Percentiles rank a stretch among this genome's conserved stretches.
Conservation (phyloP, 768 basidiomycete genomes). For the Cyclocybe aegerita region DNA sequence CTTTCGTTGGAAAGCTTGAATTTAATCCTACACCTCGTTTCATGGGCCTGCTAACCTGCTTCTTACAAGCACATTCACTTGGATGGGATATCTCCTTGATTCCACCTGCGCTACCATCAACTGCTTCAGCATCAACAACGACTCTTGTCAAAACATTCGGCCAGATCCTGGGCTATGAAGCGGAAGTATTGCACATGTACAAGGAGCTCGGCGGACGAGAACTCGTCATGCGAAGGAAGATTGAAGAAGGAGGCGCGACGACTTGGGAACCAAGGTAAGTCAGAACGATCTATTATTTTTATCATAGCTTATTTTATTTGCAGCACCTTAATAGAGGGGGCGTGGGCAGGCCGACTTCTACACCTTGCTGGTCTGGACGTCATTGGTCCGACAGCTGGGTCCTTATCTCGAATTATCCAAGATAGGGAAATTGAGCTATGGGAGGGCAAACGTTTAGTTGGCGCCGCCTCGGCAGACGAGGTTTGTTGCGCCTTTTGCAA, state of each 20-base stretch:
- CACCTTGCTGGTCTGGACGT: constrained; percentile 64
- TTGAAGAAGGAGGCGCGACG: constrained; percentile 58
- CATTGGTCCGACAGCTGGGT: constrained; percentile 65
- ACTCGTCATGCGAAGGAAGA: constrained; percentile 59
- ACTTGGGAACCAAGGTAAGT: constrained; percentile 60
- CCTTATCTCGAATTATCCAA: constrained; percentile 56
- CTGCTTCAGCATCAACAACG: constrained; percentile 61
- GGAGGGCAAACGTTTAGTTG: constrained; percentile 60
- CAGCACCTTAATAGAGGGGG: constrained; percentile 57
- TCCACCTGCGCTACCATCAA: constrained; percentile 56
- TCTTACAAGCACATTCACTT: constrained; percentile 62
- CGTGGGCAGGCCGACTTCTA: constrained; percentile 54
- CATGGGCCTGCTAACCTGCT: constrained; percentile 54
- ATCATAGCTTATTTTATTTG: not conserved
- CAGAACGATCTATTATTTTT: not conserved
- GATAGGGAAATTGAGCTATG: constrained; percentile 66
- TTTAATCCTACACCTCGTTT: constrained; percentile 52
- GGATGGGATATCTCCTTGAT: constrained; percentile 67
- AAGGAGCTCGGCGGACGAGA: constrained; percentile 70
- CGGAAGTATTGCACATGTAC: constrained; percentile 62
- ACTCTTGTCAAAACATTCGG: constrained; percentile 56
- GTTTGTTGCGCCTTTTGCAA: constrained; percentile 20
- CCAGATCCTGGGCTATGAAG: constrained; percentile 58
- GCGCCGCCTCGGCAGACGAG: constrained; percentile 45
- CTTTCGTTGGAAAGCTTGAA: constrained; percentile 35